Evolutionary conservation across 1,284 basidiomycete species (phyloP), one percentile per base, ranked within the genome.

Genomic region (Ganoderma lingzhi): DNA sequence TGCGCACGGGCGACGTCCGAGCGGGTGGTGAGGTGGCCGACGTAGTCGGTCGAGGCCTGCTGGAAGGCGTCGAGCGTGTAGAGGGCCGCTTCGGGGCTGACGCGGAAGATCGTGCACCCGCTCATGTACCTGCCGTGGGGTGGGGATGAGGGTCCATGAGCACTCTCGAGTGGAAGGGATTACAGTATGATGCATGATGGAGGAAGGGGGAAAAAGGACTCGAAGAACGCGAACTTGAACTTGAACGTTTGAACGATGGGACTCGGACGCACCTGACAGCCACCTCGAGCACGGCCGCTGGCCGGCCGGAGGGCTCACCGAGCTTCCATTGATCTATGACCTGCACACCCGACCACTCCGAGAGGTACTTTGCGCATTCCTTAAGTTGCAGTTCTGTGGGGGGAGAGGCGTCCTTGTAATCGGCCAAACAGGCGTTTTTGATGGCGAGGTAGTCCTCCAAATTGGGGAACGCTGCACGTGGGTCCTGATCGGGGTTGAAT

Each of bases 71-170:
- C 71, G 42, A 70, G 71, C 5, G 53, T 19, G 45, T 39, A 66
- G 30, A 72, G 66, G 10, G 70, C 70, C n/a, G 65, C 68, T 44
- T 71, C 70, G 2, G 35, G 14, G 44, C 42, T 68, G 15, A 44
- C 39, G 14, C 55, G 67, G 32, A 51, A 53, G 19, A 53, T 67
- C 6, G 65, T 63, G n/a, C 70, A 69, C 10, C 65, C 70, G 37
- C 66, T 67, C 15, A 72, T 35, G 51, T 68, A 70, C 42, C 71
- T 70, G 35, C 42, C 5, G 42, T 44, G 42, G 23, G 23, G 0
- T 17, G 3, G 15, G 17, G 15, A 28, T 8, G 8, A 5, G 35
- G 35, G 35, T 35, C 4, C 3, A 8, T 28, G 10, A 12, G 23
- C 5, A 51, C n/a, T 23, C 5, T n/a, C 8, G n/a, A 28, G 19